Evolutionary conservation across 306 rosid species (phyloP).

Genomic region (Dalbergia oliveri): DNA sequence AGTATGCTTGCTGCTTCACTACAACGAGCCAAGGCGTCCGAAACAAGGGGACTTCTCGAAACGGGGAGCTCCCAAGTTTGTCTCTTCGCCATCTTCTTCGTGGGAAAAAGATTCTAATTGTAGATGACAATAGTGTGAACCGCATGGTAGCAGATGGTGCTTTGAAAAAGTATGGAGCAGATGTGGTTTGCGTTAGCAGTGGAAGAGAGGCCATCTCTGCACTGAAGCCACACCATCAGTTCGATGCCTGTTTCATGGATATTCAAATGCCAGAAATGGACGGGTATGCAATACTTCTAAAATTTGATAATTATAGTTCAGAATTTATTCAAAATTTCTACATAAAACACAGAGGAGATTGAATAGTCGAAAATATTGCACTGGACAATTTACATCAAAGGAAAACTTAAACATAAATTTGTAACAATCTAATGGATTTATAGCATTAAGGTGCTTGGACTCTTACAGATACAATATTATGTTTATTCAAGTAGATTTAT

Average conservation of each 20-base stretch:
- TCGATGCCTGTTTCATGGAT: constrained; percentile 97
- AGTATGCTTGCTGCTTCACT: constrained; percentile 95
- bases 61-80: constrained; percentile 73
- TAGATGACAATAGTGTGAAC: constrained; percentile 91
- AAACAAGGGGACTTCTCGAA: constrained; percentile 53
- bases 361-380: not conserved
- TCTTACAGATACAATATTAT: too few species aligned
- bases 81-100: constrained; percentile 76
- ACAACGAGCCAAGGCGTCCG: constrained; percentile 71
- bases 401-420: constrained; percentile 4
- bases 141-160: constrained; percentile 96
- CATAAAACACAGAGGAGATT: not conserved
- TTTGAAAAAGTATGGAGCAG: constrained; percentile 88
- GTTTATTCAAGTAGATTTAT: too few species aligned
- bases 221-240: constrained; percentile 81
- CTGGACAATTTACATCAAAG: constrained; percentile 14
- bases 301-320: constrained; percentile 3
- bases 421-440: constrained; percentile 17
- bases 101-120: constrained; percentile 82
- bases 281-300: constrained; percentile 69
- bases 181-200: constrained; percentile 81
- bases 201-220: constrained; percentile 77
- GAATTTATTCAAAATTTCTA: constrained; percentile 32
- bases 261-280: constrained; percentile 98
- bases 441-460: too few species aligned